Percentiles rank a stretch among this genome's conserved stretches.
Evolutionary conservation across 1,284 basidiomycete genomes (phyloP).

Genomic region (Cutaneotrichosporon cyanovorans): DNA sequence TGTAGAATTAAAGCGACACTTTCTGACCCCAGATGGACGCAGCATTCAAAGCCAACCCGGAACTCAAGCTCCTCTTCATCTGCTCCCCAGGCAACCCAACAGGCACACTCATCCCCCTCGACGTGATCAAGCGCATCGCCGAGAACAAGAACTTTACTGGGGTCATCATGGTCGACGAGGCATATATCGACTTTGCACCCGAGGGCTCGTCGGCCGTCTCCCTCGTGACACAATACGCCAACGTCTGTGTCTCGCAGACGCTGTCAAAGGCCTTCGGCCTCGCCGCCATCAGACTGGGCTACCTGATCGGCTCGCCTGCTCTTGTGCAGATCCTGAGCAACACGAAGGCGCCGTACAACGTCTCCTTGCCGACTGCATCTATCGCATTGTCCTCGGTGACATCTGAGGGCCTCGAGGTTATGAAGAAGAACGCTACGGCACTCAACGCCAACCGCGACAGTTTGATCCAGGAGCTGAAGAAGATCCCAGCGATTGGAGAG

Average conservation of each 20-base stretch:
- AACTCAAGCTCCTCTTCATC: conserved; percentile 85
- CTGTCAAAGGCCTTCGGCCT: conserved; percentile 94
- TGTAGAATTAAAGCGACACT: no score
- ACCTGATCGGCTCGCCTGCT: conserved; percentile 80
- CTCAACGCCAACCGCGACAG: conserved; percentile 56
- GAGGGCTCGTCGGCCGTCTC: conserved; percentile 56
- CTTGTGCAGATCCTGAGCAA: conserved; percentile 88
- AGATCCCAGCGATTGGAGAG: conserved; percentile 57
- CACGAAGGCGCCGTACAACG: conserved; percentile 97
- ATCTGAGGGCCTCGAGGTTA: conserved; percentile 55
- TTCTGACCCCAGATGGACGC: conserved; percentile 57
- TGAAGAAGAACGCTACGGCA: conserved; percentile 59
- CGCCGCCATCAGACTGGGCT: conserved; percentile 85
- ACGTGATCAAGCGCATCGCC: conserved; percentile 62
- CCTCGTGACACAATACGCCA: conserved; percentile 73
- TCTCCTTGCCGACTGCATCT: conserved; percentile 80
- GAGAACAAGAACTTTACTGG: conserved; percentile 79
- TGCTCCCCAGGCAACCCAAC: conserved; percentile 98
- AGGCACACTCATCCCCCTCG: conserved; percentile 73
- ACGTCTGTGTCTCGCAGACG: conserved; percentile 90
- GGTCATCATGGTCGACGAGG: conserved; percentile 90
- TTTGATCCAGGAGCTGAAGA: conserved; percentile 46
- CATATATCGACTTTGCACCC: conserved; percentile 89
- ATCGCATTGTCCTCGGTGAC: conserved; percentile 75
- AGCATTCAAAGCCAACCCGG: conserved; percentile 58